phyloP scores from a whole-genome alignment of 805 yeast genomes.

The Nakazawaea ambrosiae region DNA sequence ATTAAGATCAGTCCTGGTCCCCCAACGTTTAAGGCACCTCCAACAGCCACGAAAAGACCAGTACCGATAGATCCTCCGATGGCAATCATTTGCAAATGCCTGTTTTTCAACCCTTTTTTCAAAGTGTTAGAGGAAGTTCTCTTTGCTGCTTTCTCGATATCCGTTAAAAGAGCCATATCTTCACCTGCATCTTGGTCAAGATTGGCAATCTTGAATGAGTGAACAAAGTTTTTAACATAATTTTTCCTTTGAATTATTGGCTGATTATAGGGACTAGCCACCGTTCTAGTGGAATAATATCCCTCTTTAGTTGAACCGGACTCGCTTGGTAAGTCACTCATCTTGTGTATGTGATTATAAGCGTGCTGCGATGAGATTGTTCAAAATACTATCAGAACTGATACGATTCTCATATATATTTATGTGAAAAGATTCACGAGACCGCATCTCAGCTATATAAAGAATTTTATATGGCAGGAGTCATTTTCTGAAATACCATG shows the following conservation, averaged over 20 bases:
- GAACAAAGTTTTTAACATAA: neutral
- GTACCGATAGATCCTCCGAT: conserved; percentile 66
- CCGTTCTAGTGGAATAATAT: neutral
- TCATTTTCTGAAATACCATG: no score
- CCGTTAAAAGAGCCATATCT: neutral
- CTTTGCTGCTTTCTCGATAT: conserved; percentile 1
- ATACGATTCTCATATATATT: no score
- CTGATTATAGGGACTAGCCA: neutral
- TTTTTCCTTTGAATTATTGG: neutral
- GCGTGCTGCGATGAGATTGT: no score
- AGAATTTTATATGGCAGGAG: no score
- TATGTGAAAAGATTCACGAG: no score
- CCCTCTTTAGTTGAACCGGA: neutral
- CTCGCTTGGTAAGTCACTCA: conserved; percentile 2
- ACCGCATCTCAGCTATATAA: no score
- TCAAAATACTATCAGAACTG: no score
- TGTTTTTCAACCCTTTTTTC: conserved; percentile 16
- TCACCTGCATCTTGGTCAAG: neutral
- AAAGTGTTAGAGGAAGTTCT: neutral
- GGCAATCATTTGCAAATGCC: conserved; percentile 59
- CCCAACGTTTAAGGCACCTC: conserved; percentile 47
- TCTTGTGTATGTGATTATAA: no score
- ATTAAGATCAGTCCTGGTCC: conserved; percentile 62
- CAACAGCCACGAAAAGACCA: conserved; percentile 63
- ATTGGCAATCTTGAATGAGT: conserved; percentile 2